Conservation (phyloP, 495 filamentous ascomycete genomes). For the Aspergillus baeticus region DNA sequence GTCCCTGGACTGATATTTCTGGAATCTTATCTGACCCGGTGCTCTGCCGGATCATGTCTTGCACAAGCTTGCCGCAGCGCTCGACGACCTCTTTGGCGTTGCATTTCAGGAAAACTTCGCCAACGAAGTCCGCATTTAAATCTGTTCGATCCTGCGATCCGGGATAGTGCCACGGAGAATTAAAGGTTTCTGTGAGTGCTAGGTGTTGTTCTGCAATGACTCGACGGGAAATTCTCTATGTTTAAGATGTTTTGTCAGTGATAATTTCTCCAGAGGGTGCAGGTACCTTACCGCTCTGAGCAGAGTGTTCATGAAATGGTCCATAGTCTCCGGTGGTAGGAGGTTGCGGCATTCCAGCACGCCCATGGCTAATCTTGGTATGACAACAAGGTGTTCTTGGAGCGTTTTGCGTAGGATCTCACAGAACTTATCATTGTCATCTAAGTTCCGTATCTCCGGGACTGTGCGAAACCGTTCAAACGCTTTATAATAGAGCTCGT, state of each 20-base stretch:
- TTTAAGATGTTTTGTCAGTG: background rate
- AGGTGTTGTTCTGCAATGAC: slow-evolving; percentile 98
- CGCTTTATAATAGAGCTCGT: slow-evolving; percentile 93
- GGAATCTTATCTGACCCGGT: slow-evolving; percentile 74
- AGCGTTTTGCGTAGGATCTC: slow-evolving; percentile 74
- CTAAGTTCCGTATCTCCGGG: slow-evolving; percentile 76
- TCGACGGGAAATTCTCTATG: slow-evolving; percentile 83
- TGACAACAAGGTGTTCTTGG: slow-evolving; percentile 86
- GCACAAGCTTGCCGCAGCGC: slow-evolving; percentile 71
- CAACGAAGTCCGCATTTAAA: slow-evolving; percentile 80
- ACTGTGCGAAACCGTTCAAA: slow-evolving; percentile 87
- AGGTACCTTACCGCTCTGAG: slow-evolving; percentile 71
- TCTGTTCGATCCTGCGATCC: slow-evolving; percentile 64
- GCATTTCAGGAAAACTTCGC: slow-evolving; percentile 93
- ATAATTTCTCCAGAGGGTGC: background rate
- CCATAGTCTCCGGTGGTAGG: slow-evolving; percentile 74
- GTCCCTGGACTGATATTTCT: slow-evolving; percentile 80
- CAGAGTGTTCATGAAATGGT: slow-evolving; percentile 93
- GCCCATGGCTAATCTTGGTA: slow-evolving; percentile 91
- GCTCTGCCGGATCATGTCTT: slow-evolving; percentile 65
- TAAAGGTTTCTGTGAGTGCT: slow-evolving; percentile 93
- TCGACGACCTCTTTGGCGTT: slow-evolving; percentile 87
- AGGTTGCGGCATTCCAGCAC: slow-evolving; percentile 82
- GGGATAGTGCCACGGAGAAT: slow-evolving; percentile 88
- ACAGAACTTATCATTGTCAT: slow-evolving; percentile 91